These are phyloP conservation scores for Boletus tylopilopsis DNA, from an alignment of 768 basidiomycete species.

Conservation along the genomic window DNA sequence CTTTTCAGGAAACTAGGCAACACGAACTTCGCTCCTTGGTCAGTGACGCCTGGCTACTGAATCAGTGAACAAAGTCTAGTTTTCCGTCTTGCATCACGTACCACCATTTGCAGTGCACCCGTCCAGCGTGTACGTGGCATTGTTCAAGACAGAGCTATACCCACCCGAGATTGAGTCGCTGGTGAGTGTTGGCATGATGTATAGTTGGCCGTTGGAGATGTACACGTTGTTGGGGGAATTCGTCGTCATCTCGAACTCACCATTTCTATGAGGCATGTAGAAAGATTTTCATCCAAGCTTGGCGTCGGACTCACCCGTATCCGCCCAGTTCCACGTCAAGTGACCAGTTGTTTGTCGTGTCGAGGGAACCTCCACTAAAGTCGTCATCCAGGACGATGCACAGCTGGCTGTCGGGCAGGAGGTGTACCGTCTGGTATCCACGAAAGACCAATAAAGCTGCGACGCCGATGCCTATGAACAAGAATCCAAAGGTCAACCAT, in stretches of 20 bases:
- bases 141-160: constrained; percentile 37
- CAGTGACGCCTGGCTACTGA: constrained; percentile 2
- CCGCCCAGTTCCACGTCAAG: constrained; percentile 53
- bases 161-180: constrained; percentile 41
- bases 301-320: constrained; percentile 35
- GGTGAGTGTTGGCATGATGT: constrained; percentile 59
- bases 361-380: constrained; percentile 39
- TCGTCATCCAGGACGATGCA: constrained; percentile 49
- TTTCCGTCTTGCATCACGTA: neutral
- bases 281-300: neutral
- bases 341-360: constrained; percentile 42
- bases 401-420: constrained; percentile 34
- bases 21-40: constrained; percentile 28
- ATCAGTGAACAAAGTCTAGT: neutral
- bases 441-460: constrained; percentile 45
- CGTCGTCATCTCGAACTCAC: constrained; percentile 58
- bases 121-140: constrained; percentile 34
- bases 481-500: constrained; percentile 44
- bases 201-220: constrained; percentile 47
- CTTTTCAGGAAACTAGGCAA: constrained; percentile 19
- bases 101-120: constrained; percentile 31
- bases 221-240: constrained; percentile 36
- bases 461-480: constrained; percentile 40
- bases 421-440: constrained; percentile 38
- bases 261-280: constrained; percentile 32